Conservation (phyloP, 2,329 filamentous ascomycete genomes). For the Paecilomyces sp. region DNA sequence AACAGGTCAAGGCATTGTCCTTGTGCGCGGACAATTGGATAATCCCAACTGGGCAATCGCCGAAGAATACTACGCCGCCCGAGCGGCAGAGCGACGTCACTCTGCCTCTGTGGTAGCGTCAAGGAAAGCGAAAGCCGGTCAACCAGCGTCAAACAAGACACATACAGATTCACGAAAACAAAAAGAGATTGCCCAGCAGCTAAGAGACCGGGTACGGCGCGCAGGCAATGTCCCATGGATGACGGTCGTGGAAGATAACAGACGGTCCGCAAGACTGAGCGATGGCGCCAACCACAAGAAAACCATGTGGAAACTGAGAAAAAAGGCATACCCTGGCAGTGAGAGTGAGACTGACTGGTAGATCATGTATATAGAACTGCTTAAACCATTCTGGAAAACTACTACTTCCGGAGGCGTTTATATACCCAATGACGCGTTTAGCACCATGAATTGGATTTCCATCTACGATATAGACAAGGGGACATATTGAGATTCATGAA, state of each 20-base stretch:
- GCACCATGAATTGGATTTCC: background rate
- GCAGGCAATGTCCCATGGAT: slow-evolving; percentile 36
- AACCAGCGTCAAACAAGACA: background rate
- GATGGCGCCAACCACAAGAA: slow-evolving; percentile 17
- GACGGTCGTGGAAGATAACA: slow-evolving; percentile 29
- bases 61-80: slow-evolving; percentile 35
- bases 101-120: slow-evolving; percentile 14
- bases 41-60: slow-evolving; percentile 39
- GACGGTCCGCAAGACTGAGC: slow-evolving; percentile 15
- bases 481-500: too few species aligned
- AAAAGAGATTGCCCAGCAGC: slow-evolving; percentile 13
- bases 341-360: slow-evolving; percentile 31
- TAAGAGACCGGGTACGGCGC: slow-evolving; percentile 27
- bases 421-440: background rate
- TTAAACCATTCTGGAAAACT: background rate
- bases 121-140: slow-evolving; percentile 10
- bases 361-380: background rate
- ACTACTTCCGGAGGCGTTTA: background rate
- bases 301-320: slow-evolving; percentile 32
- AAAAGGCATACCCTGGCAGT: slow-evolving; percentile 30
- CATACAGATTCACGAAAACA: slow-evolving; percentile 9
- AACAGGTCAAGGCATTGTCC: slow-evolving; percentile 34
- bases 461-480: background rate
- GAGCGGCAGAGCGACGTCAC: slow-evolving; percentile 27
- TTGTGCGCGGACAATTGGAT: slow-evolving; percentile 42